phyloP scores from a whole-genome alignment of 2,329 filamentous ascomycete genomes.

The Pseudocercospora vitis region DNA sequence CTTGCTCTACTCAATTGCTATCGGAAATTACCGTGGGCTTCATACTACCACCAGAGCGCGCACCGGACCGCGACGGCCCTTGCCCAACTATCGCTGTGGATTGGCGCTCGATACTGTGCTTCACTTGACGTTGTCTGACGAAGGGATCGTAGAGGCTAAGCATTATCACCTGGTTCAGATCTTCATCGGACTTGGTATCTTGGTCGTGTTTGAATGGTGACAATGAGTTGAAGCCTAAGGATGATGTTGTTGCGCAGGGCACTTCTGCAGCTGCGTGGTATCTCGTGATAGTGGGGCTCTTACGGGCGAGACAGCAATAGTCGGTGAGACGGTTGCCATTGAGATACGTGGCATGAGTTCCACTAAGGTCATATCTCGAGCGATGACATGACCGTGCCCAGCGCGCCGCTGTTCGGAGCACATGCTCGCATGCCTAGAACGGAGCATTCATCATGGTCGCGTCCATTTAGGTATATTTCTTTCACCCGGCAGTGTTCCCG shows the following conservation, averaged over 20 bases:
- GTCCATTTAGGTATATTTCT: not conserved
- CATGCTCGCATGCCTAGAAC: slow-evolving; percentile 43
- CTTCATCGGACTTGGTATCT: slow-evolving; percentile 25
- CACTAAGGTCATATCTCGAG: not conserved
- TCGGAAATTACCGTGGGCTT: slow-evolving; percentile 22
- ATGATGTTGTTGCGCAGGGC: slow-evolving; percentile 13
- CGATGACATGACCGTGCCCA: slow-evolving; percentile 37
- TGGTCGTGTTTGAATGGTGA: slow-evolving; percentile 11
- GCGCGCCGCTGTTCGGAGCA: slow-evolving; percentile 49
- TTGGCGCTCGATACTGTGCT: slow-evolving; percentile 25
- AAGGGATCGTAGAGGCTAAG: not conserved
- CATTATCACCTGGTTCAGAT: slow-evolving; percentile 27
- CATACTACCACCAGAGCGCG: slow-evolving; percentile 10
- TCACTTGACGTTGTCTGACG: slow-evolving; percentile 15
- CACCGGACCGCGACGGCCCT: slow-evolving; percentile 14
- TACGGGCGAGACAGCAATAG: slow-evolving; percentile 1
- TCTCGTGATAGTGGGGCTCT: slow-evolving; percentile 8
- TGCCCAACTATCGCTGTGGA: slow-evolving; percentile 16
- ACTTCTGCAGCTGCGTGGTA: slow-evolving; percentile 6
- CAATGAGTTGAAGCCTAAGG: slow-evolving; percentile 10
- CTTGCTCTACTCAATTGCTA: slow-evolving; percentile 20
- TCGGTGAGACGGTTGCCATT: slow-evolving; percentile 1
- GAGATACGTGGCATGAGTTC: not conserved
- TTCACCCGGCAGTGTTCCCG: too few relatives aligned
- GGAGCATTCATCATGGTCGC: slow-evolving; percentile 1